Percentiles rank a stretch among this genome's conserved stretches.
These are phyloP conservation scores for Aureobasidium lini DNA, from an alignment of 2,329 filamentous ascomycete genomes.

Conservation along the genomic window DNA sequence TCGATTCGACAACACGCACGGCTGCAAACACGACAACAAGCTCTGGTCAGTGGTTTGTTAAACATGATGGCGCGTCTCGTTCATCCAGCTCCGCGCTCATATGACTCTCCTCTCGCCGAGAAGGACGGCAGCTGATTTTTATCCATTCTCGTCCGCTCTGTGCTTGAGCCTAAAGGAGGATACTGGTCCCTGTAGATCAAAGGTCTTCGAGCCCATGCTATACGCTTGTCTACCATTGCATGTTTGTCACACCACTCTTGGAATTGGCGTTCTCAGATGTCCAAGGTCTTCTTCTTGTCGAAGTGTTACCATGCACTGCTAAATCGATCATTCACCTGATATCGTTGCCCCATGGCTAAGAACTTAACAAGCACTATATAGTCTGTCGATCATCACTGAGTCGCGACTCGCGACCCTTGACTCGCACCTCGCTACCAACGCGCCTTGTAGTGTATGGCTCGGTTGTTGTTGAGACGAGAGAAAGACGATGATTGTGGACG, in stretches of 20 bases:
- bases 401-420: constrained; percentile 2
- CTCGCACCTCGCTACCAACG: constrained; percentile 5
- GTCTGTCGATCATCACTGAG: constrained; percentile 6
- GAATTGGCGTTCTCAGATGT: no score
- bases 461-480: not conserved
- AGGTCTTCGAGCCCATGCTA: not conserved
- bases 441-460: not conserved
- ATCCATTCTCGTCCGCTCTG: not conserved
- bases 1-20: not conserved
- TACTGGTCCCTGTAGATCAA: not conserved
- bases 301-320: no score
- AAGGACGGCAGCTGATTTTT: not conserved
- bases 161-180: not conserved
- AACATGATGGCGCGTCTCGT: not conserved
- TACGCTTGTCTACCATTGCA: not conserved
- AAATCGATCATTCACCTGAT: not conserved
- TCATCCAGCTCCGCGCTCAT: not conserved
- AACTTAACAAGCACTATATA: not conserved
- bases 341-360: not conserved
- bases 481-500: not conserved
- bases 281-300: no score
- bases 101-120: not conserved
- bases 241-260: not conserved
- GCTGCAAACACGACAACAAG: not conserved
- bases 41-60: constrained; percentile 3